These are phyloP conservation scores for Blastocystis sp. DNA, from an alignment of 352 stramenopile species.

Conservation along the genomic window DNA sequence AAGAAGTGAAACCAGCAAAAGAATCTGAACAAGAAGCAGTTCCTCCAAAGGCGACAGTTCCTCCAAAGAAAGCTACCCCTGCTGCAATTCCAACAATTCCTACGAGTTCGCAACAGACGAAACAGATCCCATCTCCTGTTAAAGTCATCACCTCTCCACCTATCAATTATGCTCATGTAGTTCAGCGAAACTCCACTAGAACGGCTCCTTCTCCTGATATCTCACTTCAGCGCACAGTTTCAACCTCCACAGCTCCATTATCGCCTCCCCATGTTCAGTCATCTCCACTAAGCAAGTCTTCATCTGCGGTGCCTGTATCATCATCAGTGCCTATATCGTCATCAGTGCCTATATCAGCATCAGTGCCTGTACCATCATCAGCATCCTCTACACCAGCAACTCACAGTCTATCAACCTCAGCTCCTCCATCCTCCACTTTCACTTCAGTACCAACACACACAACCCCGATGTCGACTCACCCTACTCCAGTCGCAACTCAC, in stretches of 20 bases:
- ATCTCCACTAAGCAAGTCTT: background rate
- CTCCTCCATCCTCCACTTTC: too few species aligned
- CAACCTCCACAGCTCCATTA: too few species aligned
- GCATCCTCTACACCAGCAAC: background rate
- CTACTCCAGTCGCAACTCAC: background rate
- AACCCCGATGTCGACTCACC: too few species aligned
- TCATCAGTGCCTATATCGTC: background rate
- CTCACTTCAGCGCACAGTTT: too few species aligned
- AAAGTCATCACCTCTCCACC: background rate
- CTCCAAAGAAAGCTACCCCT: too few species aligned
- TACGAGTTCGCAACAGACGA: background rate
- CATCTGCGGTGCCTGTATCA: background rate
- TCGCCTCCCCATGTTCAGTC: background rate
- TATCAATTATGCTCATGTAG: constrained; percentile 38
- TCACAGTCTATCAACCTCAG: too few species aligned
- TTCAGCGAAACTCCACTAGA: background rate
- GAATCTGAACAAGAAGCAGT: background rate
- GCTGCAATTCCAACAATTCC: background rate
- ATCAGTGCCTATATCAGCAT: background rate
- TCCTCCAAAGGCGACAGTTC: background rate
- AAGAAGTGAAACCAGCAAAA: background rate
- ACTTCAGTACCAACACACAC: too few species aligned
- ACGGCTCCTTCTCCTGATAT: background rate
- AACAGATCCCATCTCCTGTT: background rate
- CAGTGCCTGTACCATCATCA: background rate